phyloP scores from a whole-genome alignment of 345 rosid species.

The Rhodomyrtus tomentosa region DNA sequence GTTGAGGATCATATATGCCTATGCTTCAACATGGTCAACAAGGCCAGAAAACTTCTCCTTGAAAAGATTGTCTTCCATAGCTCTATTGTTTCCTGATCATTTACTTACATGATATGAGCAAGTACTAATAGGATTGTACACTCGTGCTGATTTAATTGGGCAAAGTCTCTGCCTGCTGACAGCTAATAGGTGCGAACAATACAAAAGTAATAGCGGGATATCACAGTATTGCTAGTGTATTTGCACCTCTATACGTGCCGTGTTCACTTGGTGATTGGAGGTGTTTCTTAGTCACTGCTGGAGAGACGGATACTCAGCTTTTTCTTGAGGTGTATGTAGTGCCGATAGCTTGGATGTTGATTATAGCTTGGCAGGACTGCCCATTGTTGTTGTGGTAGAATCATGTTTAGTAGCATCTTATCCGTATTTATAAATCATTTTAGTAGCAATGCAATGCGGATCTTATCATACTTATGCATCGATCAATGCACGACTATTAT shows the following conservation, averaged over 20 bases:
- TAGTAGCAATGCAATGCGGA: neutral
- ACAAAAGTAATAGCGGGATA: neutral
- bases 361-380: neutral
- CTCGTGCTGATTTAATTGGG: neutral
- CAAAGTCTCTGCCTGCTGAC: neutral
- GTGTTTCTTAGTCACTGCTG: neutral
- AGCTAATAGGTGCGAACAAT: neutral
- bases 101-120: neutral
- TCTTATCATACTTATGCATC: neutral
- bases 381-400: neutral
- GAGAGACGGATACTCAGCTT: neutral
- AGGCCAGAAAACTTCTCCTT: slow-evolving; percentile 37
- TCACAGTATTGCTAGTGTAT: neutral
- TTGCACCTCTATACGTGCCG: neutral
- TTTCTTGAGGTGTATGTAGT: neutral
- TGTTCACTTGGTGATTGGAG: neutral
- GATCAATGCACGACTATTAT: neutral
- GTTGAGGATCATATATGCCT: slow-evolving; percentile 48
- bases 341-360: neutral
- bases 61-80: slow-evolving; percentile 23
- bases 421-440: neutral
- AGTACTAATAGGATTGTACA: neutral
- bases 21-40: slow-evolving; percentile 49
- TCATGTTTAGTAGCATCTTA: neutral
- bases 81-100: slow-evolving; percentile 1